phyloP scores from a whole-genome alignment of 163 green algal genomes.

The Chlamydomonas reinhardtii region DNA sequence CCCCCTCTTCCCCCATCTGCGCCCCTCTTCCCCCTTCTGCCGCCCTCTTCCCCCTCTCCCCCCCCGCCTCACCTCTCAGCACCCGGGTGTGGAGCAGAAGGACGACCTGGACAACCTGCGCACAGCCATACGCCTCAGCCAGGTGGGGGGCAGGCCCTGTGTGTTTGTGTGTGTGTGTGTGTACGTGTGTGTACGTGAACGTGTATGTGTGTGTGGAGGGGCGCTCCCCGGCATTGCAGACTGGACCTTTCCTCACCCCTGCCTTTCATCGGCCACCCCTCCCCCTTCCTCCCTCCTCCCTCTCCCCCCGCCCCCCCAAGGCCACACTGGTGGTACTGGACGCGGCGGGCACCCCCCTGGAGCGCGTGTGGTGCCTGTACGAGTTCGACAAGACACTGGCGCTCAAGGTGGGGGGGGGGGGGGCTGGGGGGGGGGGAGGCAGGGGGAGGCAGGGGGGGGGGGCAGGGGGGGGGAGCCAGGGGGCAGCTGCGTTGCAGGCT shows the following conservation, averaged over 20 bases:
- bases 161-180: neutral
- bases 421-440: too few species aligned
- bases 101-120: conserved; percentile 41
- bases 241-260: too few species aligned
- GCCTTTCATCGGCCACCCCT: too few species aligned
- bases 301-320: neutral
- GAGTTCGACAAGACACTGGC: conserved; percentile 41
- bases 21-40: neutral
- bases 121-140: conserved; percentile 20
- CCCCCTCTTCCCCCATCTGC: neutral
- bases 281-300: too few species aligned
- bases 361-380: conserved; percentile 47
- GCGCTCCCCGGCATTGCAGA: too few species aligned
- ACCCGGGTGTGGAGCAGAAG: conserved; percentile 21
- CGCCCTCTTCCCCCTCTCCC: too few species aligned
- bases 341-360: conserved; percentile 18
- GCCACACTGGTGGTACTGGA: conserved; percentile 37
- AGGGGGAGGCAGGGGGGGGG: too few species aligned
- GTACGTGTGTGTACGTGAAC: neutral
- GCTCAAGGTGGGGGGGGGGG: neutral
- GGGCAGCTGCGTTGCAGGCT: too few species aligned
- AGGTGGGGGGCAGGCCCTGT: too few species aligned
- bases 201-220: neutral
- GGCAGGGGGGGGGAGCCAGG: too few species aligned
- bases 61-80: neutral